Percentiles rank a stretch among this genome's conserved stretches.
Conservation (phyloP, 495 filamentous ascomycete genomes). For the Penicillium flavigenum region DNA sequence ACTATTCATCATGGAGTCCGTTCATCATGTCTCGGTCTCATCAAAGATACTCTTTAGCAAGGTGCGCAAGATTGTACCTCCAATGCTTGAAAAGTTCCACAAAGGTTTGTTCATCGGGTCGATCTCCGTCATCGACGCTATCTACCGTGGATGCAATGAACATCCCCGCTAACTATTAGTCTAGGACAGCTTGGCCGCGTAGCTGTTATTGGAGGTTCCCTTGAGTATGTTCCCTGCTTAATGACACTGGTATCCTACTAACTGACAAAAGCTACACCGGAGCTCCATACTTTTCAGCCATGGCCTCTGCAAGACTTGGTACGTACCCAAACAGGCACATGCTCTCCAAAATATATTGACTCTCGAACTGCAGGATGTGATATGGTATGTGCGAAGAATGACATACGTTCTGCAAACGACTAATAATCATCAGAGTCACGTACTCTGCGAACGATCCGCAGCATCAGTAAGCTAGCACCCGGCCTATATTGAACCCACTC, state of each 20-base stretch:
- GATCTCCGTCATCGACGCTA: background rate
- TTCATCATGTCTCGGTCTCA: conserved; percentile 52
- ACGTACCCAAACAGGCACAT: conserved; percentile 14
- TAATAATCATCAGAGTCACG: conserved; percentile 68
- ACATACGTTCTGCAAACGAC: background rate
- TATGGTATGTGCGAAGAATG: conserved; percentile 53
- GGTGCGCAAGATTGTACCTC: conserved; percentile 88
- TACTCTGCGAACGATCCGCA: conserved; percentile 91
- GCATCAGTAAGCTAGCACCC: conserved; percentile 46
- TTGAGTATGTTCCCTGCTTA: conserved; percentile 57
- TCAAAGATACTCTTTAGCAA: conserved; percentile 75
- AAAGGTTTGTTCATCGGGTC: conserved; percentile 62
- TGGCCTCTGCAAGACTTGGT: conserved; percentile 84
- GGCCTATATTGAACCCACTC: background rate
- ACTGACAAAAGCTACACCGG: conserved; percentile 72
- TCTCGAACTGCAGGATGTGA: conserved; percentile 60
- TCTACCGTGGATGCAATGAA: background rate
- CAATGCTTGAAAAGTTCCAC: conserved; percentile 93
- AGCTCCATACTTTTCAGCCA: conserved; percentile 96
- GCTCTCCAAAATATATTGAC: background rate
- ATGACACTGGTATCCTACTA: conserved; percentile 12
- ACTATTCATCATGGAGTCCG: conserved; percentile 35
- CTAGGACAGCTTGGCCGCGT: conserved; percentile 88
- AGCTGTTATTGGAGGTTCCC: conserved; percentile 91
- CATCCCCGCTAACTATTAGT: conserved; percentile 4